A percentile compares a stretch with the other conserved stretches of the same genome.
Conservation (phyloP, 1,284 basidiomycete genomes). For the Papiliotrema flavescens region DNA sequence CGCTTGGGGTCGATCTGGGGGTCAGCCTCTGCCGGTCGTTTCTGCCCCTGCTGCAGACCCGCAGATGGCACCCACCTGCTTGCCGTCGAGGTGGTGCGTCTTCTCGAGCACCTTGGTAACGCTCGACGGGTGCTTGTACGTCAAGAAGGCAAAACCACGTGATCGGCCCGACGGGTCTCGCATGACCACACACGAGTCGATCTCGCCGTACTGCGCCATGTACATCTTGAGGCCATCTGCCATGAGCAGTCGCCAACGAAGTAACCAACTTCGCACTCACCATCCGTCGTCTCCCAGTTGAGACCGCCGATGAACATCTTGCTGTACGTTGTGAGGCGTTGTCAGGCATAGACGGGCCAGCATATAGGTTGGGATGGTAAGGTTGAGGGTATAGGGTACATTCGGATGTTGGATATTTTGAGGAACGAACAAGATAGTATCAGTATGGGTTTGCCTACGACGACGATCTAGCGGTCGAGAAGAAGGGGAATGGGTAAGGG, state of each 20-base stretch:
- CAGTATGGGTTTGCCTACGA: background rate
- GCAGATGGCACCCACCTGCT: slow-evolving; percentile 64
- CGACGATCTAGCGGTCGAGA: background rate
- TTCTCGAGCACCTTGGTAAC: slow-evolving; percentile 85
- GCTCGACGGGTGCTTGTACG: slow-evolving; percentile 78
- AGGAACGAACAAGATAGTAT: background rate
- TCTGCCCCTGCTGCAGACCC: background rate
- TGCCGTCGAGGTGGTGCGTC: slow-evolving; percentile 88
- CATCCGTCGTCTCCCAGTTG: slow-evolving; percentile 96
- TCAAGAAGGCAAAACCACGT: slow-evolving; percentile 89
- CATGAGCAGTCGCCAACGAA: background rate
- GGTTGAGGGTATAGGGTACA: background rate
- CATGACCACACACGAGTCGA: slow-evolving; percentile 93
- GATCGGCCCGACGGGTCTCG: slow-evolving; percentile 85
- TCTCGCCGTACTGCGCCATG: slow-evolving; percentile 84
- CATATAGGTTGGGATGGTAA: background rate
- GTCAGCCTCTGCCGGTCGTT: background rate
- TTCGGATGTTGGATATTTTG: background rate
- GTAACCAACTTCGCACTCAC: too few species aligned
- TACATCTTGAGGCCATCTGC: slow-evolving; percentile 76
- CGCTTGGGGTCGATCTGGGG: slow-evolving; percentile 97
- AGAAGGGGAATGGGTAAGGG: background rate
- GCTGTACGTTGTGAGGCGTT: too few species aligned
- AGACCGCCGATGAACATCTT: slow-evolving; percentile 98
- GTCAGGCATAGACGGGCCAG: too few species aligned